Conservation (phyloP, 768 basidiomycete genomes). For the Suillus fuscotomentosus region DNA sequence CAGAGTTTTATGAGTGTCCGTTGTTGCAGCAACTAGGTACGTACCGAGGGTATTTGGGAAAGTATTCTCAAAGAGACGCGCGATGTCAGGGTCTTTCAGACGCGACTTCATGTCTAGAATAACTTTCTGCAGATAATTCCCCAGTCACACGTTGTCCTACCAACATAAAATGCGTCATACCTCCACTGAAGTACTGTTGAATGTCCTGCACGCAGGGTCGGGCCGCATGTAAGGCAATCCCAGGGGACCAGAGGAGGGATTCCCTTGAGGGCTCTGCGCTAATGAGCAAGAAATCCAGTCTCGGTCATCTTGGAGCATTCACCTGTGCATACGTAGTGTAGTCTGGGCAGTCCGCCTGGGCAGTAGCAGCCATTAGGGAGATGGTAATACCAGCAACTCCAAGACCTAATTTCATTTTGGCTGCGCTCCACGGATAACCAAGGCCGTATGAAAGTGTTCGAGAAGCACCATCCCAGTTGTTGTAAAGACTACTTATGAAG, state of each 20-base stretch:
- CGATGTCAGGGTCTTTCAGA: conserved; percentile 75
- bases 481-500: conserved; percentile 10
- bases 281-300: not conserved
- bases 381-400: conserved; percentile 20
- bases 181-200: conserved; percentile 74
- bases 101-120: conserved; percentile 70
- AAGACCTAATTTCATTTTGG: conserved; percentile 21
- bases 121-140: conserved; percentile 48
- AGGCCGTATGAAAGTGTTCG: conserved; percentile 1
- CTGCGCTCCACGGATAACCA: conserved; percentile 11
- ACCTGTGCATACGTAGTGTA: conserved; percentile 62
- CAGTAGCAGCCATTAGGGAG: conserved; percentile 22
- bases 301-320: conserved; percentile 4
- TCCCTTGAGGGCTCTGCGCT: conserved; percentile 55
- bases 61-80: conserved; percentile 77
- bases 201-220: conserved; percentile 65
- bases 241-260: conserved; percentile 57
- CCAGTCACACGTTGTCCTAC: not conserved
- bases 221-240: conserved; percentile 74
- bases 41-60: conserved; percentile 80
- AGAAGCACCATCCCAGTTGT: conserved; percentile 8
- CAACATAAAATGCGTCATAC: conserved; percentile 31
- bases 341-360: conserved; percentile 50
- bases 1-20: not conserved
- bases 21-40: conserved; percentile 8